phyloP scores from a whole-genome alignment of 768 basidiomycete genomes.

The Cystoderma amianthinum region DNA sequence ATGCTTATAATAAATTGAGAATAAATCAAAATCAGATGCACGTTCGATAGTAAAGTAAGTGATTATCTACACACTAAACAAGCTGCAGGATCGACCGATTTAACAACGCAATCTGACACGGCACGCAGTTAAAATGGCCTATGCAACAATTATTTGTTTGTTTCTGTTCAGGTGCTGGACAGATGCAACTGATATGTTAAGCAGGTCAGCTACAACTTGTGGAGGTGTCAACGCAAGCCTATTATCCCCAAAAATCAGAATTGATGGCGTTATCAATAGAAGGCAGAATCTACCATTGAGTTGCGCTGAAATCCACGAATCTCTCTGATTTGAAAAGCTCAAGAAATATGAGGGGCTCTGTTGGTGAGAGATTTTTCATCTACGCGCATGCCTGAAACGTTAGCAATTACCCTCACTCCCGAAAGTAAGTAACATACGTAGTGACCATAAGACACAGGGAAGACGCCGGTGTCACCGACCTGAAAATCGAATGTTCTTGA shows the following conservation, averaged over 20 bases:
- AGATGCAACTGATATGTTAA: constrained; percentile 10
- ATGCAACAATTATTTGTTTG: constrained; percentile 9
- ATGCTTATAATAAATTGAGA: too few species aligned
- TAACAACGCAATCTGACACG: too few species aligned
- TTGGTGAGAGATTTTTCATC: constrained; percentile 11
- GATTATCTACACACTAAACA: too few species aligned
- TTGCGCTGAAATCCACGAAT: constrained; percentile 11
- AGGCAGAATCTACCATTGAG: constrained; percentile 7
- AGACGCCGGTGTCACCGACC: constrained; percentile 10
- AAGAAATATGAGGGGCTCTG: constrained; percentile 9
- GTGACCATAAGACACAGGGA: constrained; percentile 10
- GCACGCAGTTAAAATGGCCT: neutral
- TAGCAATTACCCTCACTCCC: too few species aligned
- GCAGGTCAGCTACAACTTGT: constrained; percentile 10
- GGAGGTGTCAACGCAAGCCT: constrained; percentile 10
- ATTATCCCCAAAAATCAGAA: neutral
- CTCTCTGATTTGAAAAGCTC: constrained; percentile 10
- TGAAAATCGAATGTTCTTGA: constrained; percentile 11
- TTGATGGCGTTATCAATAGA: too few species aligned
- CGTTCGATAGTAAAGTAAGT: too few species aligned
- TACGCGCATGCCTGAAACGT: neutral
- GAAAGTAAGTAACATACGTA: constrained; percentile 5
- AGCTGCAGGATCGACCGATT: too few species aligned
- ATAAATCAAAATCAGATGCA: too few species aligned
- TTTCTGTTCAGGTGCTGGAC: constrained; percentile 7